Percentiles rank a stretch among this genome's conserved stretches.
Evolutionary conservation across 1,139 yeast species (phyloP).

Genomic region (Blastobotrys illinoisensis): DNA sequence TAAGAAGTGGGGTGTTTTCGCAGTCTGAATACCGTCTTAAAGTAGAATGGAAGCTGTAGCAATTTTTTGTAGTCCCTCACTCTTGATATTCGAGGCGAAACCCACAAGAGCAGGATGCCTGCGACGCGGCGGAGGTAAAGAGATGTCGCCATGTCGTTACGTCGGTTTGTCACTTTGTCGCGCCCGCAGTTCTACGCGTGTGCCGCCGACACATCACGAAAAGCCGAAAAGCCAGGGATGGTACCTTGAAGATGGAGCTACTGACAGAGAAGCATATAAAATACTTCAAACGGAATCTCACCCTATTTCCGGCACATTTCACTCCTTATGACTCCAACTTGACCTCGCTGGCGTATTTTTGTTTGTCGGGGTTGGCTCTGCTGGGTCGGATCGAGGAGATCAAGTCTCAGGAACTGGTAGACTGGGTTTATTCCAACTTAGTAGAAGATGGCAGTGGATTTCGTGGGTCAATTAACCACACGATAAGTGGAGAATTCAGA

Average conservation of each 20-base stretch:
- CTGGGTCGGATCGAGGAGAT: conserved; percentile 37
- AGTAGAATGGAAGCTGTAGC: no score
- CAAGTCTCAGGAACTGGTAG: conserved; percentile 26
- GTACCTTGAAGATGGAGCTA: not conserved
- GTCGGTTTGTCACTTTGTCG: not conserved
- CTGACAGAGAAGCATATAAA: conserved; percentile 18
- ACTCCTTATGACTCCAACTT: conserved; percentile 52
- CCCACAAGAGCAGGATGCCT: no score
- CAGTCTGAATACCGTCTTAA: no score
- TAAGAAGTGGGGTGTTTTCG: no score
- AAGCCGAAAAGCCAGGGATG: not conserved
- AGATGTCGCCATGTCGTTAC: no score
- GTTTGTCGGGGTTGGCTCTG: conserved; percentile 56
- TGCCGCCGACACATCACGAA: not conserved
- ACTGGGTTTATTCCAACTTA: conserved; percentile 46
- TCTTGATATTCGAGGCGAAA: no score
- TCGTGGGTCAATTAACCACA: conserved; percentile 48
- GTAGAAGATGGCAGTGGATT: conserved; percentile 46
- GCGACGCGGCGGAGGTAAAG: no score
- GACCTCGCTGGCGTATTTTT: conserved; percentile 59
- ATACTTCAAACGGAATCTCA: conserved; percentile 32
- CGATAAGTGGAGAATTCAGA: conserved; percentile 20
- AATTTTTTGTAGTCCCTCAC: no score
- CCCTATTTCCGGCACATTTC: conserved; percentile 32
- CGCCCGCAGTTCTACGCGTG: not conserved